phyloP scores from a whole-genome alignment of 352 stramenopile genomes.

The Peronospora farinosa region DNA sequence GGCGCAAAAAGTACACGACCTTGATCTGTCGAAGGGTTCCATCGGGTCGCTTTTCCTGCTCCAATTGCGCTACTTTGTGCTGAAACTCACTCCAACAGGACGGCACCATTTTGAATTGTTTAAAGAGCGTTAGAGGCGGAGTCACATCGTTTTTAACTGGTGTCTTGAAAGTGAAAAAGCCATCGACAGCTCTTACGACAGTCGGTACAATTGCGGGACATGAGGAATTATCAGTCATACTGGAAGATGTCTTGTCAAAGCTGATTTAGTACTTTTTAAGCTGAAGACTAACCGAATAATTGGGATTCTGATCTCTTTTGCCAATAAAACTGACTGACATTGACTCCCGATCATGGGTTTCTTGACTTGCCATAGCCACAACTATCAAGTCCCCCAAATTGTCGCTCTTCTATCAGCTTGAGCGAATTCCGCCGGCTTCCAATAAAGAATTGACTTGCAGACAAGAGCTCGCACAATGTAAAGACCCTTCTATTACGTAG shows the following conservation, averaged over 20 bases:
- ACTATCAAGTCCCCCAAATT: too few species aligned
- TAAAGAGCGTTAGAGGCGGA: constrained; percentile 22
- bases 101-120: constrained; percentile 26
- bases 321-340: too few species aligned
- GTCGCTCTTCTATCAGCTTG: too few species aligned
- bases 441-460: too few species aligned
- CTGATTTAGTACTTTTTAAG: too few species aligned
- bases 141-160: constrained; percentile 2
- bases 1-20: constrained; percentile 71
- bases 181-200: constrained; percentile 16
- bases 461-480: too few species aligned
- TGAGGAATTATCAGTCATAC: constrained; percentile 1
- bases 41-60: constrained; percentile 17
- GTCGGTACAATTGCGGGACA: neutral
- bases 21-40: constrained; percentile 35
- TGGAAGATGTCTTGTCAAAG: neutral
- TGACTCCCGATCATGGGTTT: too few species aligned
- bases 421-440: too few species aligned
- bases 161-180: constrained; percentile 16
- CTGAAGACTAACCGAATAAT: too few species aligned
- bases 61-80: constrained; percentile 16
- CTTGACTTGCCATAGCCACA: too few species aligned
- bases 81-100: constrained; percentile 28
- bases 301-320: too few species aligned
- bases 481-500: too few species aligned